These are phyloP conservation scores for Russula sp. DNA, from an alignment of 768 basidiomycete species.

Conservation along the genomic window DNA sequence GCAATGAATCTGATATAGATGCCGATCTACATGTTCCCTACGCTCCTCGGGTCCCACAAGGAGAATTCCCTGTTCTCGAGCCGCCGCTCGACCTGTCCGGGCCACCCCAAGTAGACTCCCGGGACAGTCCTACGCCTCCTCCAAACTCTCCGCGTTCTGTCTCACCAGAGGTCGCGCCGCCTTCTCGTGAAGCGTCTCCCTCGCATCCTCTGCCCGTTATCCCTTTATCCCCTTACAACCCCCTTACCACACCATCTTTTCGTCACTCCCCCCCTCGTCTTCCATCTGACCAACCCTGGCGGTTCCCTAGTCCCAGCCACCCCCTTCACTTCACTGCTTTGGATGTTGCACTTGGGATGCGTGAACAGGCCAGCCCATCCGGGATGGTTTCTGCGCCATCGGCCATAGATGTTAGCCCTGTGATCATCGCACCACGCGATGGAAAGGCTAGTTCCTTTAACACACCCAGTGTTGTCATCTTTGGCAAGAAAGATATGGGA, in stretches of 20 bases:
- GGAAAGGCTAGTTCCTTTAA: conserved; percentile 37
- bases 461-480: conserved; percentile 23
- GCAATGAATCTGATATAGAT: conserved; percentile 18
- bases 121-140: conserved; percentile 20
- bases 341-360: conserved; percentile 57
- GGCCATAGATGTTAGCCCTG: conserved; percentile 32
- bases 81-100: conserved; percentile 16
- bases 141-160: conserved; percentile 19
- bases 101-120: conserved; percentile 11
- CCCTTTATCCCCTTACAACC: conserved; percentile 71
- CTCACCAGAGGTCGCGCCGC: conserved; percentile 7
- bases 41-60: conserved; percentile 20
- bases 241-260: conserved; percentile 66
- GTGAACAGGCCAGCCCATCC: conserved; percentile 41
- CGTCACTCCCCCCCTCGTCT: conserved; percentile 69
- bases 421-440: conserved; percentile 27
- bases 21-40: conserved; percentile 9
- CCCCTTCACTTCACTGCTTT: conserved; percentile 59
- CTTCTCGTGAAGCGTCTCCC: conserved; percentile 23
- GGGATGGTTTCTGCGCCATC: conserved; percentile 21
- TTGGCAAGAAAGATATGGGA: conserved; percentile 21
- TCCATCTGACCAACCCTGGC: conserved; percentile 77
- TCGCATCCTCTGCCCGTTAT: conserved; percentile 28
- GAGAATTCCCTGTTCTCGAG: conserved; percentile 17
- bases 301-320: conserved; percentile 72